Conservation (phyloP, 2,329 filamentous ascomycete genomes). For the Aspergillus tubingensis region DNA sequence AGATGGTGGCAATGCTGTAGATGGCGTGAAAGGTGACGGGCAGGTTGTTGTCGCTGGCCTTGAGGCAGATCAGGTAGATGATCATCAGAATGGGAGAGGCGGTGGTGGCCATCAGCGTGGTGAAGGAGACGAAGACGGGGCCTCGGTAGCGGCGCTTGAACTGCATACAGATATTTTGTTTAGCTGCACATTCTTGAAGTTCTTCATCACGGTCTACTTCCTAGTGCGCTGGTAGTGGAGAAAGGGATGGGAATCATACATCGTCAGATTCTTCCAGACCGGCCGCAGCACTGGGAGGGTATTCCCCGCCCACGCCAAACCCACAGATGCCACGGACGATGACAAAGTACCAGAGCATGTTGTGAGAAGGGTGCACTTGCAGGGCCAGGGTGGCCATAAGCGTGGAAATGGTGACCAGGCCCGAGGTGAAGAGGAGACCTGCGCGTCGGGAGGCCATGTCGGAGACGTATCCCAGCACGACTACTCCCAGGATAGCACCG, state of each 20-base stretch:
- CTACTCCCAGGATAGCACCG: constrained; percentile 32
- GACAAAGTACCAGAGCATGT: constrained; percentile 44
- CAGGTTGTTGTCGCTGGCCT: constrained; percentile 40
- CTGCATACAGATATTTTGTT: constrained; percentile 7
- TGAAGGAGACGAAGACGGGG: constrained; percentile 39
- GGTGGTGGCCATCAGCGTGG: constrained; percentile 39
- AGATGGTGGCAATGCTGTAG: constrained; percentile 36
- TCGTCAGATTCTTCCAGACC: constrained; percentile 40
- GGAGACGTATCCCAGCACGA: constrained; percentile 31
- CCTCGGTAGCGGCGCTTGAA: constrained; percentile 31
- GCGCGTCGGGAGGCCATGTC: constrained; percentile 33
- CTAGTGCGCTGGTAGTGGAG: too few species aligned
- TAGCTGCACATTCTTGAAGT: neutral
- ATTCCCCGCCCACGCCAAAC: constrained; percentile 42
- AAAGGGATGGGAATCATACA: constrained; percentile 14
- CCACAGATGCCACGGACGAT: constrained; percentile 41
- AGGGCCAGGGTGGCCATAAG: constrained; percentile 42
- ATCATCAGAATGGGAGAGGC: constrained; percentile 38
- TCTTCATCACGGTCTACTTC: neutral
- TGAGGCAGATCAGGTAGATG: constrained; percentile 38
- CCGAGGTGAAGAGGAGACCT: constrained; percentile 32
- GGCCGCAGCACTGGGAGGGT: constrained; percentile 41
- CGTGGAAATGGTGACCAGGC: constrained; percentile 30
- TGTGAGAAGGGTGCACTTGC: constrained; percentile 34
- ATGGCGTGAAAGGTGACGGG: constrained; percentile 31